Evolutionary conservation across 176 grass and related monocot species (phyloP).

Genomic region (Oryza officinalis): DNA sequence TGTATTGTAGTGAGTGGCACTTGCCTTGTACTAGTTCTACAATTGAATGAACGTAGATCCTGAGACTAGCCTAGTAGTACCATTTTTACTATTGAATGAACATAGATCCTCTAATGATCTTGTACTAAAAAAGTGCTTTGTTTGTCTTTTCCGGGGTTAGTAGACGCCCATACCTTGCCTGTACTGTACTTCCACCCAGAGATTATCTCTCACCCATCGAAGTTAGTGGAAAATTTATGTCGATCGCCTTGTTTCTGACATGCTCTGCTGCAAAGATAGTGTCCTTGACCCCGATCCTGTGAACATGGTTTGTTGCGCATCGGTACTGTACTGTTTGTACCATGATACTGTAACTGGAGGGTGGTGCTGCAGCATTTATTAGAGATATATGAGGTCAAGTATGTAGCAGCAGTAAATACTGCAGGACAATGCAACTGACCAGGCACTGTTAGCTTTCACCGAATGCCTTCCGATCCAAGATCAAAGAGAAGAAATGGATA

Average conservation of each 20-base stretch:
- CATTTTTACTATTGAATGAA: neutral
- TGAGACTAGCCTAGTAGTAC: neutral
- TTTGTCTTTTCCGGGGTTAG: neutral
- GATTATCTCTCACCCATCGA: neutral
- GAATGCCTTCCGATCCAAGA: neutral
- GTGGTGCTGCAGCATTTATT: neutral
- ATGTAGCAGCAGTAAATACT: neutral
- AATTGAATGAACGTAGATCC: neutral
- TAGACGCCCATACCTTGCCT: neutral
- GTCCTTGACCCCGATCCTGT: neutral
- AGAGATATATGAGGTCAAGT: neutral
- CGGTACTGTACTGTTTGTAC: neutral
- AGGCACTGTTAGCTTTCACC: neutral
- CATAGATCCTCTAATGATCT: neutral
- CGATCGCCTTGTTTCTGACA: neutral
- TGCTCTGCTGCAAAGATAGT: neutral
- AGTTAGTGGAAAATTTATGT: neutral
- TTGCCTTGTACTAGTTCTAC: neutral
- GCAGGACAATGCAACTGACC: neutral
- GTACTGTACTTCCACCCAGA: neutral
- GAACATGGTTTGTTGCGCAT: neutral
- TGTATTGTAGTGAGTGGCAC: neutral
- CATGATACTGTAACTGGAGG: neutral
- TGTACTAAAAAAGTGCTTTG: neutral
- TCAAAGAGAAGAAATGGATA: no score